Evolutionary conservation across 768 basidiomycete species (phyloP).

Genomic region (Suillus spraguei): DNA sequence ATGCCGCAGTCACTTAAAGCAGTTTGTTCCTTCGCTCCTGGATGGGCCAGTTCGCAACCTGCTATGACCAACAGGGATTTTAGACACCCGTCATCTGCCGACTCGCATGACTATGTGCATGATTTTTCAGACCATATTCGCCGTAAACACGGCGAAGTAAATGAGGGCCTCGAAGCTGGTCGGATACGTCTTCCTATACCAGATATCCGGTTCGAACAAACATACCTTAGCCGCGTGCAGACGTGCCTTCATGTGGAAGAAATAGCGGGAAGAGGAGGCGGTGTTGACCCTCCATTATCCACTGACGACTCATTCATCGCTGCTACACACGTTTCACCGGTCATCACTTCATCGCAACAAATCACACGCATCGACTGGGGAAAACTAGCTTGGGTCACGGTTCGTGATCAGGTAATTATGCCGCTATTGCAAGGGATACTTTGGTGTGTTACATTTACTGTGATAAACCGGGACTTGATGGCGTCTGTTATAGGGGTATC

Average conservation of each 20-base stretch:
- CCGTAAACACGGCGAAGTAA: constrained; percentile 15
- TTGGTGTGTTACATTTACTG: constrained; percentile 47
- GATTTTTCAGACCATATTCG: constrained; percentile 23
- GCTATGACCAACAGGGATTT: constrained; percentile 23
- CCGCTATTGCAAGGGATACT: constrained; percentile 68
- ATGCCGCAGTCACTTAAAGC: neutral
- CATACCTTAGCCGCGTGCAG: constrained; percentile 63
- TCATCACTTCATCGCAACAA: constrained; percentile 33
- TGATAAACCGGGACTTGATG: constrained; percentile 1
- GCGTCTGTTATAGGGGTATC: constrained; percentile 27
- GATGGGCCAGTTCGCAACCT: neutral
- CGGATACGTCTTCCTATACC: constrained; percentile 61
- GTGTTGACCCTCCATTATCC: constrained; percentile 16
- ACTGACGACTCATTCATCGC: constrained; percentile 20
- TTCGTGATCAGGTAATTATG: constrained; percentile 67
- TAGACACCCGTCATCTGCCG: constrained; percentile 13
- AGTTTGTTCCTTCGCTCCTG: neutral
- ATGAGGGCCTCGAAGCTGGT: constrained; percentile 16
- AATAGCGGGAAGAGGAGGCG: constrained; percentile 24
- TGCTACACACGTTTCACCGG: constrained; percentile 31
- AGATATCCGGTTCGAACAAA: constrained; percentile 77
- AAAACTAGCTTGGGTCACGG: constrained; percentile 61
- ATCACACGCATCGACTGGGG: constrained; percentile 57
- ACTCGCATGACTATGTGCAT: constrained; percentile 23
- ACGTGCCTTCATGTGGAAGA: constrained; percentile 49